Percentiles rank a stretch among this genome's conserved stretches.
phyloP scores from a whole-genome alignment of 257 asterid species.

The Capsicum chinense region DNA sequence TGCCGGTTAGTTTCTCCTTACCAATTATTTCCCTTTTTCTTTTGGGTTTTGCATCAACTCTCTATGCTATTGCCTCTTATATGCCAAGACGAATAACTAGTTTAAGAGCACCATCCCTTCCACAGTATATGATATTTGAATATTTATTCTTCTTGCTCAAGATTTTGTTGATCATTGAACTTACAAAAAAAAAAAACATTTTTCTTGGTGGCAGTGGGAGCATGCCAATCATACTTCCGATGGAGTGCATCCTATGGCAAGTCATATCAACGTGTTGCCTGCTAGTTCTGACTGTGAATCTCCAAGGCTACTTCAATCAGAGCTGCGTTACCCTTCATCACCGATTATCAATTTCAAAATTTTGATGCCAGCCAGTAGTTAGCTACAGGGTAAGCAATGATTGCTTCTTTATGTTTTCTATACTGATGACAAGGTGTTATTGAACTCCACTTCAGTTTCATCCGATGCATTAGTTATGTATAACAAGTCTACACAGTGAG shows the following conservation, averaged over 20 bases:
- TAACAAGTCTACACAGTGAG: not conserved
- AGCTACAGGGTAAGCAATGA: not conserved
- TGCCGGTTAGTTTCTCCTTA: slow-evolving; percentile 37
- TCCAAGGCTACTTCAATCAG: not conserved
- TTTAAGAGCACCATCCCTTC: not conserved
- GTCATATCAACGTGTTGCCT: not conserved
- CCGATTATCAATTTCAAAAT: not conserved
- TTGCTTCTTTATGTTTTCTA: not conserved
- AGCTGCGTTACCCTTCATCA: not conserved
- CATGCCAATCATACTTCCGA: not conserved
- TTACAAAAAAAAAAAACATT: not conserved
- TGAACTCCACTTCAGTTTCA: not conserved
- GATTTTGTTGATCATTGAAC: not conserved
- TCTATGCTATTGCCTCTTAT: not conserved
- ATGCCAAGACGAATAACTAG: not conserved
- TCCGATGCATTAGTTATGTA: not conserved
- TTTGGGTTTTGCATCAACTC: not conserved
- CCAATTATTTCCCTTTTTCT: not conserved
- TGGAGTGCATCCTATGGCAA: not conserved
- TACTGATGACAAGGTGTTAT: no score
- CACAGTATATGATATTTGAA: not conserved
- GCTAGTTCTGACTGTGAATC: not conserved
- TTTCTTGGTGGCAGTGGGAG: not conserved
- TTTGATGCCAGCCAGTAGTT: not conserved
- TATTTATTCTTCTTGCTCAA: not conserved